Conservation (phyloP, 352 stramenopile species). For the Phytophthora vignae region DNA sequence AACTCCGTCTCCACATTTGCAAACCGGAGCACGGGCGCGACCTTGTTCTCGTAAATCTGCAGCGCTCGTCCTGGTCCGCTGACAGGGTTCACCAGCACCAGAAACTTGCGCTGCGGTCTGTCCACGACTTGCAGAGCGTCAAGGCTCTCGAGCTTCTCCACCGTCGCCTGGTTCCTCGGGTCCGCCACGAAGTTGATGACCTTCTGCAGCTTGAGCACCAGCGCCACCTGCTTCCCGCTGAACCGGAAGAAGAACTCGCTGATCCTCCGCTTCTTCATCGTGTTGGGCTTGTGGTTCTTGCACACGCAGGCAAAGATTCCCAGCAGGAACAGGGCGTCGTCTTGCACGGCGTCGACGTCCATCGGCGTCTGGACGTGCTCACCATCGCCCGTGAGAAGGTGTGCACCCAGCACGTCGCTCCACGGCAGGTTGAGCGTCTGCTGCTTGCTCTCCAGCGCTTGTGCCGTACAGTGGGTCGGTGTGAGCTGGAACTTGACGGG, state of each 20-base stretch:
- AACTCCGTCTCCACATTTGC: conserved; percentile 59
- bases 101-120: conserved; percentile 46
- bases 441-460: conserved; percentile 10
- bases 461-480: conserved; percentile 26
- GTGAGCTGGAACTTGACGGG: conserved; percentile 34
- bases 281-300: conserved; percentile 31
- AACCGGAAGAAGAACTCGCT: conserved; percentile 64
- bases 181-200: conserved; percentile 65
- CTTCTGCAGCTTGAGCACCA: conserved; percentile 42
- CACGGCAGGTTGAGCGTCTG: conserved; percentile 43
- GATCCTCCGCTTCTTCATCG: conserved; percentile 51
- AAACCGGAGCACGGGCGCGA: conserved; percentile 60
- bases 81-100: conserved; percentile 81
- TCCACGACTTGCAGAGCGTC: conserved; percentile 39
- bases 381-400: conserved; percentile 56
- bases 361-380: conserved; percentile 40
- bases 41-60: conserved; percentile 63
- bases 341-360: conserved; percentile 14
- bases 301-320: conserved; percentile 56
- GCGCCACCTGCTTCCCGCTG: conserved; percentile 41
- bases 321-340: conserved; percentile 45
- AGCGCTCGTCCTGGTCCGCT: conserved; percentile 59
- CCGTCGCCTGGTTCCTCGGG: conserved; percentile 40
- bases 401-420: conserved; percentile 60
- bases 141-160: conserved; percentile 36